phyloP scores from a whole-genome alignment of 306 rosid species.

The Dryas alaskensis region DNA sequence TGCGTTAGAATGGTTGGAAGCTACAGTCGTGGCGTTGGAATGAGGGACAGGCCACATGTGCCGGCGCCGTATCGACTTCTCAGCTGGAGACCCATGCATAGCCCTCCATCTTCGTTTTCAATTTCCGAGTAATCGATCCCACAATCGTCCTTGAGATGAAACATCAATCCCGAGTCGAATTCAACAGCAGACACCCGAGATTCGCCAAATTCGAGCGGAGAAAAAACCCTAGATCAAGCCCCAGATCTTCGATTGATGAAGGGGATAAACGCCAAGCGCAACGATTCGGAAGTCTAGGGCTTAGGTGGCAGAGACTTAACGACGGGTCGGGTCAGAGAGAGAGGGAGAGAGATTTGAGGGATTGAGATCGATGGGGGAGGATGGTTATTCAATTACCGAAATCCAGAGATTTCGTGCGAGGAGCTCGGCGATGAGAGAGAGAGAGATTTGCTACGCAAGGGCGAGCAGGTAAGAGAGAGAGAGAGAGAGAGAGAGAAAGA shows the following conservation, averaged over 20 bases:
- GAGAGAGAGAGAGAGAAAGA: slow-evolving; percentile 7
- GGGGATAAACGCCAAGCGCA: not conserved
- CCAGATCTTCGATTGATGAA: slow-evolving; percentile 47
- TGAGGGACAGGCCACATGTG: slow-evolving; percentile 98
- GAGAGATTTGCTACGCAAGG: slow-evolving; percentile 26
- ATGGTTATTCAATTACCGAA: slow-evolving; percentile 37
- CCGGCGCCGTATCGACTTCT: slow-evolving; percentile 80
- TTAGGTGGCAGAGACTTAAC: slow-evolving; percentile 29
- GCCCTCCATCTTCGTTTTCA: slow-evolving; percentile 70
- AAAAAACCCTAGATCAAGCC: slow-evolving; percentile 58
- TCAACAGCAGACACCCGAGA: slow-evolving; percentile 46
- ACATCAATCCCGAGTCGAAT: slow-evolving; percentile 84
- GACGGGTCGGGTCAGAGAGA: not conserved
- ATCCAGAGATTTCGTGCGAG: slow-evolving; percentile 65
- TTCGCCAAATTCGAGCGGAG: slow-evolving; percentile 22
- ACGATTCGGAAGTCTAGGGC: slow-evolving; percentile 44
- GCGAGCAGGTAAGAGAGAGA: slow-evolving; percentile 11
- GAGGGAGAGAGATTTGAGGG: slow-evolving; percentile 31
- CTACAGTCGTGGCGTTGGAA: slow-evolving; percentile 82
- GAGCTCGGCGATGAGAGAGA: slow-evolving; percentile 55
- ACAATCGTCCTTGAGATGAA: slow-evolving; percentile 59
- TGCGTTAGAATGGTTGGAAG: slow-evolving; percentile 48
- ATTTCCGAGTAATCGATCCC: slow-evolving; percentile 60
- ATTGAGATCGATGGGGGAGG: slow-evolving; percentile 42
- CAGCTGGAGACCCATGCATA: slow-evolving; percentile 91